Evolutionary conservation across 495 filamentous ascomycete genomes (phyloP), one percentile per base, ranked within the genome.

Genomic region (Lophiostoma macrostomum): DNA sequence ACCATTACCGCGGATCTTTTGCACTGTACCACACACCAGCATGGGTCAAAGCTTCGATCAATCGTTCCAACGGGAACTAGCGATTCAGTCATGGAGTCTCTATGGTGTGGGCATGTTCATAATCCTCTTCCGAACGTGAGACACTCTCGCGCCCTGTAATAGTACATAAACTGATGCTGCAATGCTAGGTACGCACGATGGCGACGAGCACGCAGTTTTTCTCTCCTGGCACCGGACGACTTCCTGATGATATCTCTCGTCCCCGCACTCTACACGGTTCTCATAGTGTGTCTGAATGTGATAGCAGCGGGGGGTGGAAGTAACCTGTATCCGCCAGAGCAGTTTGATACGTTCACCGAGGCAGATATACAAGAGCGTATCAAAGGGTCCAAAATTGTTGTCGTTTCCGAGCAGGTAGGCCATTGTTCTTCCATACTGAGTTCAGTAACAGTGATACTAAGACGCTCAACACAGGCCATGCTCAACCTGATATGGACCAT

Each of bases 351-450:
- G 7, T 53, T 80, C 32, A 79, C 74, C 0, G 65, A 65, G 1
- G 35, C 60, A 5, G 69, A 61, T n/a, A 62, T 69, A n/a, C 64
- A 63, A 12, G 74, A 76, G 47, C 67, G 77, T 24, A 68, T 69
- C 1, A 61, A 55, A 27, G 78, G 78, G 13, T 78, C 75, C 36
- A 81, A 81, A 70, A 77, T 76, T 71, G 78, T 80, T 4, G 71
- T 79, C 42, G 73, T 80, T 24, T 77, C 76, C 12, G 78, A 80
- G 44, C 71, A 79, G 59, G 53, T 64, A 38, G 13, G 36, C n/a
- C 16, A 14, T 35, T 30, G 16, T 6, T 4, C 19, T 14, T 38
- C 20, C 18, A 3, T 14, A 18, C 29, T 2, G n/a, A 10, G 8
- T 13, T 6, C 8, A 45, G 7, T 50, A 5, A 30, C 12, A 30